These are phyloP conservation scores for Lobosporangium transversale DNA, from an alignment of 192 early-diverging fungal species.

Conservation along the genomic window DNA sequence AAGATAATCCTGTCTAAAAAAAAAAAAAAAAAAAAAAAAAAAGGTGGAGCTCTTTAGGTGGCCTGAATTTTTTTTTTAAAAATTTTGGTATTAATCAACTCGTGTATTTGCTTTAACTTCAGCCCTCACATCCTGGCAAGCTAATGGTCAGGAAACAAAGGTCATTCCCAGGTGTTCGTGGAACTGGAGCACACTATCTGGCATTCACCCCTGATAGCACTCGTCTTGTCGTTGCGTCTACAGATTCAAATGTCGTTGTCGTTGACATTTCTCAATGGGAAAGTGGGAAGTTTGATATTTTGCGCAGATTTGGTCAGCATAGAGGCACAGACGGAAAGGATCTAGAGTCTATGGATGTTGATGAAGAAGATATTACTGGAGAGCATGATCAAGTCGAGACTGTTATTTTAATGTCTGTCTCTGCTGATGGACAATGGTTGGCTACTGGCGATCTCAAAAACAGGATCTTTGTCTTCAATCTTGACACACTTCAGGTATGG, in stretches of 20 bases:
- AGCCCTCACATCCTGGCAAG: slow-evolving; percentile 51
- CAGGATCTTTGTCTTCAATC: slow-evolving; percentile 77
- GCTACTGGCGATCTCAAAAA: slow-evolving; percentile 81
- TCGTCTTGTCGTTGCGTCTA: slow-evolving; percentile 79
- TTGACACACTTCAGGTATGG: slow-evolving; percentile 74
- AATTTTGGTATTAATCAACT: not conserved
- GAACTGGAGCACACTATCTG: slow-evolving; percentile 73
- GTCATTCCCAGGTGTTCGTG: slow-evolving; percentile 50
- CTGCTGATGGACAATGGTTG: slow-evolving; percentile 82
- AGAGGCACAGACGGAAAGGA: slow-evolving; percentile 54
- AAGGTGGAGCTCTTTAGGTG: too few relatives aligned
- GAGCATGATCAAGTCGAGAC: slow-evolving; percentile 61
- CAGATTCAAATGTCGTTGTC: slow-evolving; percentile 78
- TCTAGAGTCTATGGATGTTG: slow-evolving; percentile 38
- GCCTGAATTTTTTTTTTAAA: too few relatives aligned
- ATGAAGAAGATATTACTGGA: slow-evolving; percentile 54
- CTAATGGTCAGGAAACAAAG: slow-evolving; percentile 59
- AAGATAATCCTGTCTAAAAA: too few relatives aligned
- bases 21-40: too few relatives aligned
- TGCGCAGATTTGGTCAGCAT: slow-evolving; percentile 76
- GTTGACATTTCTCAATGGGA: slow-evolving; percentile 78
- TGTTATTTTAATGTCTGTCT: slow-evolving; percentile 78
- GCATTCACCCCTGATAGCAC: slow-evolving; percentile 83
- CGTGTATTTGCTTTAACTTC: not conserved
- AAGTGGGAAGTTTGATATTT: slow-evolving; percentile 64